These are phyloP conservation scores for Gaertneriomyces sp. DNA, from an alignment of 192 early-diverging fungal species.

Conservation along the genomic window DNA sequence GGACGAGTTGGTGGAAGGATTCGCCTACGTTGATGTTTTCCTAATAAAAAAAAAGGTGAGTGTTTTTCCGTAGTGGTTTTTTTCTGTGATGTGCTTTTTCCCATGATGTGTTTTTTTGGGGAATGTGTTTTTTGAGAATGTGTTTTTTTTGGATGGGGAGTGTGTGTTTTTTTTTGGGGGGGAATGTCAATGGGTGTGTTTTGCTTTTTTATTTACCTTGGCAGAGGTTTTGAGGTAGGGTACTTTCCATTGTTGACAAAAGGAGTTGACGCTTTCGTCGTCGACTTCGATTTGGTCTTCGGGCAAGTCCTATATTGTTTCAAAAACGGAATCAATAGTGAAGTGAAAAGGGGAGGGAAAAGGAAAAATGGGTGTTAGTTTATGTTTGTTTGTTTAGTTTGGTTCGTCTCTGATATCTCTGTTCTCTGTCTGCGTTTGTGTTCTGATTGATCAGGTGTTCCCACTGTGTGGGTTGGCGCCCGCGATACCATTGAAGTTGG, in stretches of 20 bases:
- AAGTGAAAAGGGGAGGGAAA: neutral
- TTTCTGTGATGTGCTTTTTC: no score
- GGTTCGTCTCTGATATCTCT: no score
- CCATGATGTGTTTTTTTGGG: neutral
- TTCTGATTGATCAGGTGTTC: no score
- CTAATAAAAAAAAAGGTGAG: slow-evolving; percentile 23
- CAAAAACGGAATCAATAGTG: neutral
- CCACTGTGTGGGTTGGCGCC: no score
- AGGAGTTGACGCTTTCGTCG: slow-evolving; percentile 30
- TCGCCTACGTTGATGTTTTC: slow-evolving; percentile 55
- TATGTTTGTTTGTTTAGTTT: no score
- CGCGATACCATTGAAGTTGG: no score
- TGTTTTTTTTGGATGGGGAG: neutral
- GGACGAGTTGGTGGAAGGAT: slow-evolving; percentile 51
- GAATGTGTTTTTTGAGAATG: neutral
- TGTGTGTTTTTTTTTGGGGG: neutral
- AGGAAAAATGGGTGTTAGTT: no score
- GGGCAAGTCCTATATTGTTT: slow-evolving; percentile 46
- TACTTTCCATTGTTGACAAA: slow-evolving; percentile 43
- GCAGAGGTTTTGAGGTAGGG: slow-evolving; percentile 54
- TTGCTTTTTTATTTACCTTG: slow-evolving; percentile 43
- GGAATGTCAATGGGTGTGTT: no score
- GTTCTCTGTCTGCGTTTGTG: no score
- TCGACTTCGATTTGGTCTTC: slow-evolving; percentile 45
- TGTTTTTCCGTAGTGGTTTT: no score